Evolutionary conservation across 169 alveolate genomes (phyloP).

Genomic region (Plasmodium malariae): DNA sequence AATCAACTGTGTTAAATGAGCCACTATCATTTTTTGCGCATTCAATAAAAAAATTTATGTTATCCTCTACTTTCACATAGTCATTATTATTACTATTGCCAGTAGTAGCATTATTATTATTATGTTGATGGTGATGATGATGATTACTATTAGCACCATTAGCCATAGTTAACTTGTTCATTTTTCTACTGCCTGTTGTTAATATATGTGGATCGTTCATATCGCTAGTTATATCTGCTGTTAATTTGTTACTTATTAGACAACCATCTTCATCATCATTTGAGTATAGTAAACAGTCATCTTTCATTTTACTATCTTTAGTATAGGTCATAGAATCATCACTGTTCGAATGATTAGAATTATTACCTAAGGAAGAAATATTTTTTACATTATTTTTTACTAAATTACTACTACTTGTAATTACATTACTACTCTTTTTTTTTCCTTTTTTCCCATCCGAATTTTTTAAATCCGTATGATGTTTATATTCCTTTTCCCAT

Average conservation of each 20-base stretch:
- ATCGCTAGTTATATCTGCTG: not conserved
- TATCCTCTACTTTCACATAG: slow-evolving; percentile 27
- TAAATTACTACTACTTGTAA: not conserved
- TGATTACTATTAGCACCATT: not conserved
- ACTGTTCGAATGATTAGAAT: slow-evolving; percentile 38
- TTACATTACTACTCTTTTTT: slow-evolving; percentile 8
- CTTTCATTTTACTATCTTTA: slow-evolving; percentile 33
- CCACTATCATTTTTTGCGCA: slow-evolving; percentile 46
- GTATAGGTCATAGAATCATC: slow-evolving; percentile 43
- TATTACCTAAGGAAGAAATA: not conserved
- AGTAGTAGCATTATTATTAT: no score
- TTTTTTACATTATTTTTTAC: slow-evolving; percentile 30
- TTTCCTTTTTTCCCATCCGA: slow-evolving; percentile 66
- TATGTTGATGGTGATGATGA: not conserved
- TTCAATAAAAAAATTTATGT: slow-evolving; percentile 41
- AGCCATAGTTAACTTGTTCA: not conserved
- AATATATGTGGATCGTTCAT: not conserved
- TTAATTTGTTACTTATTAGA: slow-evolving; percentile 16
- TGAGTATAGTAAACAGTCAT: slow-evolving; percentile 25
- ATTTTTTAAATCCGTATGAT: slow-evolving; percentile 62
- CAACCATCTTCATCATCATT: slow-evolving; percentile 57
- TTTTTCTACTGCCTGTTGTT: not conserved
- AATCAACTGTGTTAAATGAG: slow-evolving; percentile 38
- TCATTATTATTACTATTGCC: slow-evolving; percentile 5
- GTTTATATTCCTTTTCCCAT: slow-evolving; percentile 69